phyloP scores from a whole-genome alignment of 345 rosid species.

The Salix caprea region DNA sequence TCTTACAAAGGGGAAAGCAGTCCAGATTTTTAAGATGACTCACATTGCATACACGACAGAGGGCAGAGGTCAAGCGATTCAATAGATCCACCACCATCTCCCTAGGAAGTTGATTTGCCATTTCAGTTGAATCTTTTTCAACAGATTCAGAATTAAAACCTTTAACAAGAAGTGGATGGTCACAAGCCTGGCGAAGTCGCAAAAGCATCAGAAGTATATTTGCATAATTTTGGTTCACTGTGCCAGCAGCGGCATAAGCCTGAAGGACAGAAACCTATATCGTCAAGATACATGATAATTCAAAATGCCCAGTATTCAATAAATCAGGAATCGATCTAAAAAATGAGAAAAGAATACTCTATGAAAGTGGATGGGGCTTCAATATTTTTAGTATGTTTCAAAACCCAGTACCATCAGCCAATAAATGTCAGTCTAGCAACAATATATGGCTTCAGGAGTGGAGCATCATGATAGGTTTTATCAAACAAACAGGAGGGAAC shows the following conservation, averaged over 20 bases:
- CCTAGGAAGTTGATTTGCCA: constrained; percentile 57
- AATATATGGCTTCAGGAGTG: neutral
- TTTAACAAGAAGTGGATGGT: constrained; percentile 82
- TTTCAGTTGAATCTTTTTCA: constrained; percentile 59
- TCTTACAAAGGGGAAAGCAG: neutral
- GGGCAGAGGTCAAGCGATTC: constrained; percentile 50
- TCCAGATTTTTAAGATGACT: constrained; percentile 27
- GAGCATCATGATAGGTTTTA: neutral
- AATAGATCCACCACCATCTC: constrained; percentile 47
- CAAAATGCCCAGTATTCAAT: constrained; percentile 6
- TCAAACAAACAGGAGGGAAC: neutral
- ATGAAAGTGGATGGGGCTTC: neutral
- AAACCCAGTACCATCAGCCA: neutral
- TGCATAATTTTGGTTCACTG: constrained; percentile 87
- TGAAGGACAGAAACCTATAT: constrained; percentile 23
- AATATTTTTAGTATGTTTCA: neutral
- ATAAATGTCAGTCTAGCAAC: neutral
- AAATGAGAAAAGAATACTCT: neutral
- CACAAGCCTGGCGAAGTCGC: constrained; percentile 97
- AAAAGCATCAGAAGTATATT: constrained; percentile 94
- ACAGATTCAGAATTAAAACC: constrained; percentile 50
- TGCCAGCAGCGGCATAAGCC: constrained; percentile 96
- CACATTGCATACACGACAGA: constrained; percentile 65
- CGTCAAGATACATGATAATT: constrained; percentile 7
- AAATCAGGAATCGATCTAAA: constrained; percentile 6